phyloP scores from a whole-genome alignment of 2,329 filamentous ascomycete genomes.

The Cordyceps cicadae region DNA sequence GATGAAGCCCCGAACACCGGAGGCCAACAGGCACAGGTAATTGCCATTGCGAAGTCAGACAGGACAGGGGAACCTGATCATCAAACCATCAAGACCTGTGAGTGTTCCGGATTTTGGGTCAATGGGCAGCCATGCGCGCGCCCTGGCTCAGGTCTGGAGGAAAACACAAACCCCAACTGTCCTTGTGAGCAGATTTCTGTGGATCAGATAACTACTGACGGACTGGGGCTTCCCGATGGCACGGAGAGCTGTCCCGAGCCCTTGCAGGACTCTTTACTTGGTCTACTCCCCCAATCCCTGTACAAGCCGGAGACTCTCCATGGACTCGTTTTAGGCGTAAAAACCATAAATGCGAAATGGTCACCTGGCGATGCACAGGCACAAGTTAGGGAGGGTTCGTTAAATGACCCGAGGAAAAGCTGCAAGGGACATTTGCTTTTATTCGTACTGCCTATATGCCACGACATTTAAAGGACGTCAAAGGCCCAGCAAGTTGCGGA shows the following conservation, averaged over 20 bases:
- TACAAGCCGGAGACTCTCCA: background rate
- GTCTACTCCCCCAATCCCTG: background rate
- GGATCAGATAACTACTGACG: background rate
- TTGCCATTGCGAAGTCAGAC: background rate
- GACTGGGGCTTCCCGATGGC: background rate
- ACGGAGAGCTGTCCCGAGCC: background rate
- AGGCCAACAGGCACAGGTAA: background rate
- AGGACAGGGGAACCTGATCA: background rate
- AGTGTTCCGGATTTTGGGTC: background rate
- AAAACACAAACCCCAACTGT: background rate
- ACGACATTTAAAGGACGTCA: background rate
- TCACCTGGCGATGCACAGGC: background rate
- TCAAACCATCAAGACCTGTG: background rate
- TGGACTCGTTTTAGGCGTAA: background rate
- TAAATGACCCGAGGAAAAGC: background rate
- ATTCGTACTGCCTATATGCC: background rate
- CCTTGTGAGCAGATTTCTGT: constrained; percentile 8
- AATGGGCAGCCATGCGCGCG: background rate
- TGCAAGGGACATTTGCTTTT: background rate
- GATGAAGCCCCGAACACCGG: background rate
- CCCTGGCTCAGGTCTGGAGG: background rate
- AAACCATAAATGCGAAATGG: background rate
- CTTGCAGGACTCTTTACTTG: constrained; percentile 2
- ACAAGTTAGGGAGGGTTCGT: background rate
- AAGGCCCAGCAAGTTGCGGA: background rate